These are phyloP conservation scores for Centella asiatica DNA, from an alignment of 129 eudicot genomes.

Conservation along the genomic window DNA sequence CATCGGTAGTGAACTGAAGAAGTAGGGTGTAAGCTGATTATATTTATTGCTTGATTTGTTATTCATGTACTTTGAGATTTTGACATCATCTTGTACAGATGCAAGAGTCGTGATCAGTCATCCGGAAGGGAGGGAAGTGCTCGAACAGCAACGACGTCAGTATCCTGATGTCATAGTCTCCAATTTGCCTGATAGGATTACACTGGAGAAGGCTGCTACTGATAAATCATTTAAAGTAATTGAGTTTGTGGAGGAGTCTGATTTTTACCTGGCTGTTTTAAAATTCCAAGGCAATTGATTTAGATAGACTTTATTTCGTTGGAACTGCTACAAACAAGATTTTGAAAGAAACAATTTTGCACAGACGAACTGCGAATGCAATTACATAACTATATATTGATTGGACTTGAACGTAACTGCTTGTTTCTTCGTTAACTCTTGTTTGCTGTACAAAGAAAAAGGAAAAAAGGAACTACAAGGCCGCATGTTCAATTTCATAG, in stretches of 20 bases:
- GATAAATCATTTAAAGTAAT: conserved; percentile 41
- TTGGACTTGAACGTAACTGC: neutral
- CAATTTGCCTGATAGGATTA: conserved; percentile 49
- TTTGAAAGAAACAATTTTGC: conserved; percentile 1
- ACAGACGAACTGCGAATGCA: neutral
- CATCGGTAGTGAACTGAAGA: too few species aligned
- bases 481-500: too few species aligned
- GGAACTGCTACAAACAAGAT: neutral
- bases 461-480: neutral
- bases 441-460: neutral
- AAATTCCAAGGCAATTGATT: conserved; percentile 22
- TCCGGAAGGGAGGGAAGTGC: conserved; percentile 64
- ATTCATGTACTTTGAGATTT: too few species aligned
- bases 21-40: too few species aligned
- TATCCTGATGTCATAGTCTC: conserved; percentile 58
- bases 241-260: conserved; percentile 55
- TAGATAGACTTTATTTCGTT: neutral
- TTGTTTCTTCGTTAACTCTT: neutral
- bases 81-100: conserved; percentile 49
- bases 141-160: conserved; percentile 48
- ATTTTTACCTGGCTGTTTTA: conserved; percentile 64
- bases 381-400: too few species aligned
- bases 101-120: conserved; percentile 86
- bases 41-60: too few species aligned
- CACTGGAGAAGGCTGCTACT: conserved; percentile 39